Percentiles rank a stretch among this genome's conserved stretches.
Conservation (phyloP, 805 yeast genomes). For the Starmera pachycereana region DNA sequence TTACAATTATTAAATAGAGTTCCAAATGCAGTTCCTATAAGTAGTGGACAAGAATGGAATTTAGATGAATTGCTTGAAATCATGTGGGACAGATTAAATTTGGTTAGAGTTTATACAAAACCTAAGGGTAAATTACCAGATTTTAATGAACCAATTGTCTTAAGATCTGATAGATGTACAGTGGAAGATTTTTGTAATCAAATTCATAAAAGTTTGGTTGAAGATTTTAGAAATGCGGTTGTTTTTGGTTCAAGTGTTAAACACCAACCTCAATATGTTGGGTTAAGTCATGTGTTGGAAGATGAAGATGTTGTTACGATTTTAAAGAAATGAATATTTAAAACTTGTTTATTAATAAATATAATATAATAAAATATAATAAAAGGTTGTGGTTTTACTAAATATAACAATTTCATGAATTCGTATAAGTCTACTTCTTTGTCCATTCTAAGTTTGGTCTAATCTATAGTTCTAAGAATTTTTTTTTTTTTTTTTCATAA, state of each 20-base stretch:
- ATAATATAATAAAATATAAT: not conserved
- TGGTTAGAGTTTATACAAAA: conserved; percentile 94
- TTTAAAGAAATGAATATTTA: conserved; percentile 46
- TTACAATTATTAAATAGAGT: conserved; percentile 82
- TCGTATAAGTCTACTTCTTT: not conserved
- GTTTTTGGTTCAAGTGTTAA: conserved; percentile 93
- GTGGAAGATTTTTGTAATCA: conserved; percentile 96
- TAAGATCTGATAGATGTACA: conserved; percentile 70
- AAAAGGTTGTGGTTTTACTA: not conserved
- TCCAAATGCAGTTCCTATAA: conserved; percentile 95
- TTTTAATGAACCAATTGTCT: conserved; percentile 88
- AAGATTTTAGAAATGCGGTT: conserved; percentile 85
- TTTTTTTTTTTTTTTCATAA: not conserved
- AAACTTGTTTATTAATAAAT: not conserved
- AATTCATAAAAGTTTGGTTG: conserved; percentile 89
- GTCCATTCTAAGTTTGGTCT: not conserved
- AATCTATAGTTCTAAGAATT: not conserved
- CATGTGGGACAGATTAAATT: conserved; percentile 89
- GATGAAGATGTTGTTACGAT: conserved; percentile 98
- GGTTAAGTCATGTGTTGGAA: conserved; percentile 69
- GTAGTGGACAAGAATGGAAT: conserved; percentile 95
- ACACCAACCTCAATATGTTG: conserved; percentile 96
- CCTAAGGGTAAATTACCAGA: conserved; percentile 95
- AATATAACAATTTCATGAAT: not conserved
- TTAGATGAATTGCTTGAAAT: conserved; percentile 85